Percentiles rank a stretch among this genome's conserved stretches.
Evolutionary conservation across 345 rosid genomes (phyloP).

Genomic region (Chamaenerion angustifolium): DNA sequence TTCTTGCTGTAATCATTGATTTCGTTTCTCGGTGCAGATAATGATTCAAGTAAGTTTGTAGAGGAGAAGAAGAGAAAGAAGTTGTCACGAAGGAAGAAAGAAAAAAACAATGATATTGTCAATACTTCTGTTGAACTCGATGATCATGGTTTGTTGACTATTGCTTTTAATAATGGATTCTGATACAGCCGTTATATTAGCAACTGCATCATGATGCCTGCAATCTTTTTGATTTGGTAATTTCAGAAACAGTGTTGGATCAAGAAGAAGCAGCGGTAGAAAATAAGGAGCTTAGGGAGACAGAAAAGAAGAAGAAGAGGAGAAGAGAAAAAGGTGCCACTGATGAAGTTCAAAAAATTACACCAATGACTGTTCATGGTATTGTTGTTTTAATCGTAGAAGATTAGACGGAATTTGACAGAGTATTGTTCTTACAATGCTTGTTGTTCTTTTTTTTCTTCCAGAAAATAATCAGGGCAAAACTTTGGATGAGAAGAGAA

Average conservation of each 20-base stretch:
- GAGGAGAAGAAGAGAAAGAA: slow-evolving; percentile 3
- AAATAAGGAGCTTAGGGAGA: neutral
- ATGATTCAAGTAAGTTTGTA: neutral
- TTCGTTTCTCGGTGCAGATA: neutral
- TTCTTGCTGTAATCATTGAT: neutral
- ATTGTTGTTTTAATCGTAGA: neutral
- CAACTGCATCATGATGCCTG: neutral
- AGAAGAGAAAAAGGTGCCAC: neutral
- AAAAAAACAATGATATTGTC: neutral
- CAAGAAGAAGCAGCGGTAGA: neutral
- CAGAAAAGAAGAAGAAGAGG: slow-evolving; percentile 3
- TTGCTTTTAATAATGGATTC: neutral
- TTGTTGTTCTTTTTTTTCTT: too few species aligned
- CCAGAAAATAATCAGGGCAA: neutral
- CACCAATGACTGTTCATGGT: neutral
- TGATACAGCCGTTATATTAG: neutral
- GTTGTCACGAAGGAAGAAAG: neutral
- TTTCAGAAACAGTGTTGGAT: neutral
- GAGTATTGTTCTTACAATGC: neutral
- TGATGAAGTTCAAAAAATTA: neutral
- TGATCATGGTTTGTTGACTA: neutral
- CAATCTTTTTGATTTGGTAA: neutral
- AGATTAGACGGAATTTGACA: neutral
- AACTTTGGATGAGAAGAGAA: neutral
- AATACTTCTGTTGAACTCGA: neutral